Evolutionary conservation across 2,329 filamentous ascomycete genomes (phyloP).

Genomic region (Metarhizium rileyi): DNA sequence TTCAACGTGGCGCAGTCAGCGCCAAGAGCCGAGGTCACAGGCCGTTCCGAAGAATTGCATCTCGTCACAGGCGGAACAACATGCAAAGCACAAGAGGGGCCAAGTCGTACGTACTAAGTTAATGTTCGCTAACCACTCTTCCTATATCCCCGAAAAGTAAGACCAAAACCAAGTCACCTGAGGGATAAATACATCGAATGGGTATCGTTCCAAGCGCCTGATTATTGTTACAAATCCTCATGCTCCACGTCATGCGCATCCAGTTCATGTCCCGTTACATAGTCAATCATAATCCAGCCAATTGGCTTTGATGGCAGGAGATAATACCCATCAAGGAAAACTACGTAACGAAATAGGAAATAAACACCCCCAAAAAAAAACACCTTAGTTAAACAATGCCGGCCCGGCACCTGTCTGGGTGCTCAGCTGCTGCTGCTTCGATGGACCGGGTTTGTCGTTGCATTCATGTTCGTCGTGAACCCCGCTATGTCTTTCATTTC

Average conservation of each 20-base stretch:
- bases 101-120: too few relatives aligned
- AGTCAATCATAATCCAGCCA: background rate
- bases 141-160: too few relatives aligned
- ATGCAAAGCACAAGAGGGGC: too few relatives aligned
- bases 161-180: background rate
- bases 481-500: constrained; percentile 29
- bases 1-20: too few relatives aligned
- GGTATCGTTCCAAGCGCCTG: constrained; percentile 12
- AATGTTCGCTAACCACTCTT: background rate
- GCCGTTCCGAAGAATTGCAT: too few relatives aligned
- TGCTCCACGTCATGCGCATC: background rate
- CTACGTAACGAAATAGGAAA: too few relatives aligned
- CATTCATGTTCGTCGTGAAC: constrained; percentile 14
- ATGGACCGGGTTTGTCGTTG: background rate
- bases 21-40: too few relatives aligned
- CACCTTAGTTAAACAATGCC: too few relatives aligned
- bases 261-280: background rate
- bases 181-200: background rate
- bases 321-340: constrained; percentile 4
- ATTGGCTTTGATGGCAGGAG: background rate
- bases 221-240: background rate
- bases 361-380: too few relatives aligned
- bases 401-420: background rate
- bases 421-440: background rate
- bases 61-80: too few relatives aligned